phyloP scores from a whole-genome alignment of 129 eudicot species.

The Oenanthe sinensis region DNA sequence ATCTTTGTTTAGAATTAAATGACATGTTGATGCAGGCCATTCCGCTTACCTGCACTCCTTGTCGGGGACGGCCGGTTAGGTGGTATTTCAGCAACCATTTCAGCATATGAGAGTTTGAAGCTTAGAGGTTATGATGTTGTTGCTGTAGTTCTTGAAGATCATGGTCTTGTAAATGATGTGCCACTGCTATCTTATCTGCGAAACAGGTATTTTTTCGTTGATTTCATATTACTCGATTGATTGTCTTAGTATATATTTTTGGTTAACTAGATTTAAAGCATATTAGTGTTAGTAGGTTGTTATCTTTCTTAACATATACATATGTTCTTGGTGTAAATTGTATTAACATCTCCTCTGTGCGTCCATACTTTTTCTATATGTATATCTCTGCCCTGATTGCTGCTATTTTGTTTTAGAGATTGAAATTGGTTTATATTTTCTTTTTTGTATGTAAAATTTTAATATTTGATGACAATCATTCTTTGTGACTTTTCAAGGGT shows the following conservation, averaged over 20 bases:
- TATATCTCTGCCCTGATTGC: constrained; percentile 6
- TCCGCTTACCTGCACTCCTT: constrained; percentile 77
- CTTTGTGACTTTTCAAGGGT: constrained; percentile 43
- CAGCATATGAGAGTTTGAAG: constrained; percentile 83
- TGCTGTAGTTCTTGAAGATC: constrained; percentile 79
- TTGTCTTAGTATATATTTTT: constrained; percentile 1
- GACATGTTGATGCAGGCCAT: constrained; percentile 50
- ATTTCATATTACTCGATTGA: not conserved
- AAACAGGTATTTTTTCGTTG: constrained; percentile 37
- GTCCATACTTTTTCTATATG: not conserved
- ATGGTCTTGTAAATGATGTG: constrained; percentile 71
- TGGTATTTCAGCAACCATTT: constrained; percentile 86
- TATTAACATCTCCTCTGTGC: not conserved
- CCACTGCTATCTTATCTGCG: constrained; percentile 60
- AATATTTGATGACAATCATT: not conserved
- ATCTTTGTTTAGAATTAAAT: constrained; percentile 6
- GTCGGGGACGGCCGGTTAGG: constrained; percentile 98
- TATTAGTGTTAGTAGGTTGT: not conserved
- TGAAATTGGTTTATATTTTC: not conserved
- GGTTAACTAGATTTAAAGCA: not conserved
- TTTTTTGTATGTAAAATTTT: not conserved
- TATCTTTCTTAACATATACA: not conserved
- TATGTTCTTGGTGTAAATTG: not conserved
- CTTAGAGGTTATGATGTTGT: constrained; percentile 94
- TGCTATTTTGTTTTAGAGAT: not conserved